A percentile compares a stretch with the other conserved stretches of the same genome.
Conservation (phyloP, 73 alveolate species). For the Tetrahymena thermophila region DNA sequence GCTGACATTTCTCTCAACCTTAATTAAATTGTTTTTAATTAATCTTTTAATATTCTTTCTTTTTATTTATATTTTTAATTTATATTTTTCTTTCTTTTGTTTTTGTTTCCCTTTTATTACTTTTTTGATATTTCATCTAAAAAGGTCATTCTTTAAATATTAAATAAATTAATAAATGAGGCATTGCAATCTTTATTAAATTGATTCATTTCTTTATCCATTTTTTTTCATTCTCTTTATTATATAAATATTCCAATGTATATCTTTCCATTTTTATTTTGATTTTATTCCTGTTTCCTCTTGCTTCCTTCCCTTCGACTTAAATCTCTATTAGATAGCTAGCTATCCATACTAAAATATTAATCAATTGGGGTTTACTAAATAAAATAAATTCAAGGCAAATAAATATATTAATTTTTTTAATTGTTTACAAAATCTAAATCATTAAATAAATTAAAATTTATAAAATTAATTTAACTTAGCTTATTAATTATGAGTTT, state of each 20-base stretch:
- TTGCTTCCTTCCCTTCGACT: not conserved
- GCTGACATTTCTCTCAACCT: slow-evolving; percentile 19
- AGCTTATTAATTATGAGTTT: too few species aligned
- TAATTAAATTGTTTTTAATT: not conserved
- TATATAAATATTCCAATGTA: too few species aligned
- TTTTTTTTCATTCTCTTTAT: not conserved
- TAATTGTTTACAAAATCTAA: too few species aligned
- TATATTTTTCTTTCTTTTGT: not conserved
- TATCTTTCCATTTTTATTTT: not conserved
- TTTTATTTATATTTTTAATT: not conserved
- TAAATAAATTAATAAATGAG: not conserved
- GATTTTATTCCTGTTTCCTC: not conserved
- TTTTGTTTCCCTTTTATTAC: not conserved
- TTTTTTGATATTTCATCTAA: not conserved
- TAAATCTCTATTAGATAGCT: too few species aligned
- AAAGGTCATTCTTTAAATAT: not conserved
- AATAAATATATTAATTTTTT: too few species aligned
- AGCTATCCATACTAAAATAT: not conserved
- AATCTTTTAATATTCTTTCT: not conserved
- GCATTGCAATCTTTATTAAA: not conserved
- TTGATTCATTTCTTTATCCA: not conserved
- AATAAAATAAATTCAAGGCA: too few species aligned
- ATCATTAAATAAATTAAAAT: too few species aligned
- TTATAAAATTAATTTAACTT: too few species aligned
- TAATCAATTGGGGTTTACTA: too few species aligned